phyloP scores from a whole-genome alignment of 208 protist genomes.

The Crithidia sp. region DNA sequence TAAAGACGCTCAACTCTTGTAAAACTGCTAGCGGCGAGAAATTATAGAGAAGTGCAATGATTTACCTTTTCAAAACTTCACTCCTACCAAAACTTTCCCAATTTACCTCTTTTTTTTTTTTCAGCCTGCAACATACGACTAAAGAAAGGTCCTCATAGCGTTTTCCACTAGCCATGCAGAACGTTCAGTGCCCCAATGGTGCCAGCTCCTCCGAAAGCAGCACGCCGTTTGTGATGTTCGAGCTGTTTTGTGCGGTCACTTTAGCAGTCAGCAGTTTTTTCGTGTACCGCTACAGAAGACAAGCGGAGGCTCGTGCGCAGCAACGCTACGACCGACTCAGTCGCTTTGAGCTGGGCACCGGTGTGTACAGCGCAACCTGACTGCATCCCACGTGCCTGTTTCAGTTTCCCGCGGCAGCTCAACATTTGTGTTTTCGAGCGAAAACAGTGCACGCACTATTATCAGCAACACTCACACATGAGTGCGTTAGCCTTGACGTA shows the following conservation, averaged over 20 bases:
- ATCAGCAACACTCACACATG: no score
- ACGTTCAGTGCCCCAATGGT: slow-evolving; percentile 20
- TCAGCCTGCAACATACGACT: no score
- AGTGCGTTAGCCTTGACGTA: not conserved
- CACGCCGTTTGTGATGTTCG: slow-evolving; percentile 59
- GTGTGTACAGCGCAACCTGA: slow-evolving; percentile 18
- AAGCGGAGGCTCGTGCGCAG: slow-evolving; percentile 47
- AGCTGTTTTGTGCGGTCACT: slow-evolving; percentile 43
- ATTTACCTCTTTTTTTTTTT: not conserved
- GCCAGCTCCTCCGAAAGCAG: slow-evolving; percentile 9
- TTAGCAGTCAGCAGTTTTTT: slow-evolving; percentile 46
- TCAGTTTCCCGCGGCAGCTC: no score
- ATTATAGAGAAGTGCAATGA: no score
- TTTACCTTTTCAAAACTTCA: no score
- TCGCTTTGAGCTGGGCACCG: slow-evolving; percentile 48
- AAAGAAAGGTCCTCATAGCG: no score
- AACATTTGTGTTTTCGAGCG: not conserved
- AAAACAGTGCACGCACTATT: not conserved
- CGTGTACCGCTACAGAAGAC: slow-evolving; percentile 40
- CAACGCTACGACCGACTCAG: slow-evolving; percentile 73
- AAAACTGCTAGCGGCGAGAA: no score
- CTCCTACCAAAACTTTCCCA: no score
- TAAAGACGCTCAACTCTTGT: no score
- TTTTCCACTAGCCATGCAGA: slow-evolving; percentile 4
- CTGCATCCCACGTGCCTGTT: not conserved